phyloP scores from a whole-genome alignment of 2,329 filamentous ascomycete genomes.

The Penicillium hordei region DNA sequence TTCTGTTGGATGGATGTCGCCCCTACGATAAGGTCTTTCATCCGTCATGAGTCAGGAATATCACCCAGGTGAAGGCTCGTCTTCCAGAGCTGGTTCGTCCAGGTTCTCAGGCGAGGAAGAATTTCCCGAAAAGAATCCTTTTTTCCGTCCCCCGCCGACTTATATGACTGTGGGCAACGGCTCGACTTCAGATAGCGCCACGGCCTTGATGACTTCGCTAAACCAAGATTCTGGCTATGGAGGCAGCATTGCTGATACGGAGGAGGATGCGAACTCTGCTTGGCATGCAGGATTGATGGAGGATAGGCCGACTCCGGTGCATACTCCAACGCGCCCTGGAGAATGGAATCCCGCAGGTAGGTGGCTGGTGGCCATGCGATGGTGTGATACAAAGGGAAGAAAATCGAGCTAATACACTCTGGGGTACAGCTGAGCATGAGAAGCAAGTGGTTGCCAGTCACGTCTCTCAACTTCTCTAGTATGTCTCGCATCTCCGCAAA shows the following conservation, averaged over 20 bases:
- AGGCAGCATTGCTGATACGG: conserved; percentile 66
- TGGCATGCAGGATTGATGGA: conserved; percentile 59
- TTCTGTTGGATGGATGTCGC: conserved; percentile 18
- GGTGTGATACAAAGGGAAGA: background rate
- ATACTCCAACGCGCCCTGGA: conserved; percentile 53
- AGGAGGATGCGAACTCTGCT: conserved; percentile 43
- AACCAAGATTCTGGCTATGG: conserved; percentile 92
- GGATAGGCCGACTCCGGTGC: conserved; percentile 58
- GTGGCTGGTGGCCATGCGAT: conserved; percentile 7
- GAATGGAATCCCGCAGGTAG: conserved; percentile 48
- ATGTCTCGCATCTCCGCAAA: conserved; percentile 22
- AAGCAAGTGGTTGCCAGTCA: conserved; percentile 72
- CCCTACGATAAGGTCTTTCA: conserved; percentile 8
- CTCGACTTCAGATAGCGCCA: conserved; percentile 75
- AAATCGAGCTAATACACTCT: conserved; percentile 17
- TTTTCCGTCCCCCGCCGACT: conserved; percentile 51
- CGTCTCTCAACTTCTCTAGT: conserved; percentile 87
- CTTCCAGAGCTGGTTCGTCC: conserved; percentile 41
- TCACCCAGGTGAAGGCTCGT: conserved; percentile 33
- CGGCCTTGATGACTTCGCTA: conserved; percentile 75
- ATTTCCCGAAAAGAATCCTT: conserved; percentile 27
- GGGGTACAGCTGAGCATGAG: conserved; percentile 57
- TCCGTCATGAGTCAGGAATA: conserved; percentile 47
- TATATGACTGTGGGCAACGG: conserved; percentile 90
- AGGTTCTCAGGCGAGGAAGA: conserved; percentile 30